Evolutionary conservation across 2,329 filamentous ascomycete genomes (phyloP), one percentile per base, ranked within the genome.

Genomic region (Trichoderma brevicompactum): DNA sequence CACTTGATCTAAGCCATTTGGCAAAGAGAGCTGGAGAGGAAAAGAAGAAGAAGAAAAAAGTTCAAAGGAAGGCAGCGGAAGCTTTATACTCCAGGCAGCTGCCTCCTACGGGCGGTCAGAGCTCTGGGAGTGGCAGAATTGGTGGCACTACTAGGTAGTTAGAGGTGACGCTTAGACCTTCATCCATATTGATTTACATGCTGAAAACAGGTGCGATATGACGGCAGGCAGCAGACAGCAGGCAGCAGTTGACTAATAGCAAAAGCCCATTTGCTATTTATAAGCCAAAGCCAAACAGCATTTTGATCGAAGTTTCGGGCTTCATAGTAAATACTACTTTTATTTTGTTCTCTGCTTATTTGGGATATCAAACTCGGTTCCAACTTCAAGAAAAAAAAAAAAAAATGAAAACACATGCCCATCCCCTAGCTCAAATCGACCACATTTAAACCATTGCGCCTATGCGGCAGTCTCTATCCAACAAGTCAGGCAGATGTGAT

Each of bases 1-100:
- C 89, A 92, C 89, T 92, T 92, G 89, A 92, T 92, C 89, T 92
- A 90, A 91, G 87, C 87, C 83, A 86, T 83, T 83, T 80, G 81
- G 75, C 76, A 78, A 78, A 78, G 76, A 77, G 76, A 78, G 75
- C 76, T 78, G 73, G 74, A 68, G 74, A 75, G 68, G 69, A 73
- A 74, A 71, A n/a, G 68, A 69, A 74, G 73, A 71, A 69, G 65
- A 71, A 74, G 63, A 69, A 68, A 68, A 63, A 68, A 66, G 69
- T 61, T 53, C 44, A 23, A 53, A 66, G 54, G 44, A 19, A 7
- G 19, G 4, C 19, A 55, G 50, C 49, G 65, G 60, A 13, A 38
- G 43, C 65, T 71, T 69, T 73, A 73, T 73, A 73, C 36, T 28
- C 23, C 23, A 41, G 43, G 55, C 32, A 46, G 41, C 54, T 40